Percentiles rank a stretch among this genome's conserved stretches.
phyloP scores from a whole-genome alignment of 805 yeast species.

The Kuraishia capsulata region DNA sequence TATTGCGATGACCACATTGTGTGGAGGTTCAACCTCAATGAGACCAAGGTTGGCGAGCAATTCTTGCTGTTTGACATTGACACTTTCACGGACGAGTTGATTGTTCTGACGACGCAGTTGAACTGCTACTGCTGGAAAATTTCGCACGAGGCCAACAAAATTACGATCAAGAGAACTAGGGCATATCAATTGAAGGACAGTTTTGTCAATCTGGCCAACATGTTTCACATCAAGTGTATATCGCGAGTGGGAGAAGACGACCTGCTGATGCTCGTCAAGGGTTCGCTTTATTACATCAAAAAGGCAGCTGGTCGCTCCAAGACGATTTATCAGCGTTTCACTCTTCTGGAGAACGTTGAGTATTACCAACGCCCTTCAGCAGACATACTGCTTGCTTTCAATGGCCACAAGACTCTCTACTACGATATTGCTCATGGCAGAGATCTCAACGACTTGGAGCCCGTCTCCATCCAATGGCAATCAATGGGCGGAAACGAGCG shows the following conservation, averaged over 20 bases:
- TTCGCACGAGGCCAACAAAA: slow-evolving; percentile 1
- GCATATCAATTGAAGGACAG: slow-evolving; percentile 19
- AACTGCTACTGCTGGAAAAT: slow-evolving; percentile 26
- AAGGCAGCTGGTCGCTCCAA: slow-evolving; percentile 8
- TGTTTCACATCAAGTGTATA: slow-evolving; percentile 15
- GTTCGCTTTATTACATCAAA: slow-evolving; percentile 18
- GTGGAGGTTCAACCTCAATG: slow-evolving; percentile 24
- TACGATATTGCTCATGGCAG: slow-evolving; percentile 16
- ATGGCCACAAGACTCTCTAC: slow-evolving; percentile 22
- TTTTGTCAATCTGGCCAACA: slow-evolving; percentile 8
- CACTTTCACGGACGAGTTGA: slow-evolving; percentile 14
- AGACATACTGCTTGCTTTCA: slow-evolving; percentile 19
- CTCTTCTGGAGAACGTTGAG: slow-evolving; percentile 18
- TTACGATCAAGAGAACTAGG: slow-evolving; percentile 9
- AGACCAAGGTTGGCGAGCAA: slow-evolving; percentile 15
- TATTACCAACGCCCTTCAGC: slow-evolving; percentile 18
- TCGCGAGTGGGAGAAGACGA: slow-evolving; percentile 19
- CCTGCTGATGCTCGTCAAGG: slow-evolving; percentile 17
- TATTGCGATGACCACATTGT: slow-evolving; percentile 19
- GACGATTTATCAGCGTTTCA: slow-evolving; percentile 13
- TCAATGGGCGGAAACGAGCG: neutral
- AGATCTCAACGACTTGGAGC: slow-evolving; percentile 14
- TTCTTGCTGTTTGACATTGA: slow-evolving; percentile 21
- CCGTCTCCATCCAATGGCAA: slow-evolving; percentile 13
- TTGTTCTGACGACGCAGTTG: slow-evolving; percentile 20